Conservation (phyloP, 2,329 filamentous ascomycete species). For the Diaporthe vexans region DNA sequence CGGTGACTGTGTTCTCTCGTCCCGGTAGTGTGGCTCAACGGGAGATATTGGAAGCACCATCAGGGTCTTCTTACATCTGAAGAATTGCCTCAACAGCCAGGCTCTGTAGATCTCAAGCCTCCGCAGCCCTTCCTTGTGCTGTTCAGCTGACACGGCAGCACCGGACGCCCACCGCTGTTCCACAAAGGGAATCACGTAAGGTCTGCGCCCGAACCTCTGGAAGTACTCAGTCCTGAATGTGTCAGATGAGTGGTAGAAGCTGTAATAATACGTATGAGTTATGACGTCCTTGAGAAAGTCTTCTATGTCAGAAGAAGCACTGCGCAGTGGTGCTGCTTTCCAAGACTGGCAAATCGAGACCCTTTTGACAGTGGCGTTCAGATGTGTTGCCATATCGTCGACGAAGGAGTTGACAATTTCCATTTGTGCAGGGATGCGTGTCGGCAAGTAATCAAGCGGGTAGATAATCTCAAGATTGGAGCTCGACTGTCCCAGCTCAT, state of each 20-base stretch:
- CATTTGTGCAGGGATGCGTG: neutral
- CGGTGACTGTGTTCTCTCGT: neutral
- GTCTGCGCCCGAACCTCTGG: neutral
- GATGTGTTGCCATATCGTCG: constrained; percentile 11
- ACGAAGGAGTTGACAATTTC: neutral
- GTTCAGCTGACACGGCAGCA: neutral
- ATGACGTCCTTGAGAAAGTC: constrained; percentile 20
- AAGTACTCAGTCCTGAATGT: neutral
- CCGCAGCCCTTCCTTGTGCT: neutral
- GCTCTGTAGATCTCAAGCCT: constrained; percentile 11
- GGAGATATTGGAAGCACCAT: constrained; percentile 18
- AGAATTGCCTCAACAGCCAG: neutral
- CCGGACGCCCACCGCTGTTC: constrained; percentile 12
- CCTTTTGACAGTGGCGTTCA: neutral
- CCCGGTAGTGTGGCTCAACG: constrained; percentile 23
- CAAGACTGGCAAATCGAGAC: neutral
- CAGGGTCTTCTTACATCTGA: neutral
- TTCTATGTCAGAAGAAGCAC: constrained; percentile 16
- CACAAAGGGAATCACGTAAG: constrained; percentile 30
- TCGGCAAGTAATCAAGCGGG: constrained; percentile 14
- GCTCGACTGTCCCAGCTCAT: neutral
- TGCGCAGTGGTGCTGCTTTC: neutral
- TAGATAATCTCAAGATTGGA: constrained; percentile 10
- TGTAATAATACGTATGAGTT: constrained; percentile 22
- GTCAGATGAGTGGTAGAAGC: constrained; percentile 10